phyloP scores from a whole-genome alignment of 305 asterid species.

The Withania somnifera region DNA sequence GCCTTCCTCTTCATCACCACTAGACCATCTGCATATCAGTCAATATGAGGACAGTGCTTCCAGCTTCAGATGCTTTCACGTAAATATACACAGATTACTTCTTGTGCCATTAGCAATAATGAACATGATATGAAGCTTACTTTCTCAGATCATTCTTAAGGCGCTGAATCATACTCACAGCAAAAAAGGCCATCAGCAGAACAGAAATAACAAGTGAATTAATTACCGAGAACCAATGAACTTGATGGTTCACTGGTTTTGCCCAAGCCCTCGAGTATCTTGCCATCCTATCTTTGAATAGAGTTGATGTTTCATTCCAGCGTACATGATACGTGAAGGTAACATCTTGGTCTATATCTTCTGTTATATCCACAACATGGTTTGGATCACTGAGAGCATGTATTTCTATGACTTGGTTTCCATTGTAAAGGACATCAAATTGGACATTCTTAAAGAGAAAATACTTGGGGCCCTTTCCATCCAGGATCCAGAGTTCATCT shows the following conservation, averaged over 20 bases:
- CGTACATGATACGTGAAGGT: slow-evolving; percentile 55
- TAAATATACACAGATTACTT: background rate
- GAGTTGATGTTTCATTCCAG: slow-evolving; percentile 48
- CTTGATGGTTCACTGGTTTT: slow-evolving; percentile 37
- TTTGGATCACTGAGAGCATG: slow-evolving; percentile 68
- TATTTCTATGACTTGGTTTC: slow-evolving; percentile 61
- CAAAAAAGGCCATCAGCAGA: slow-evolving; percentile 55
- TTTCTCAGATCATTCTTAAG: slow-evolving; percentile 72
- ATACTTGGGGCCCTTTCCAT: slow-evolving; percentile 36
- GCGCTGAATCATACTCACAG: slow-evolving; percentile 44
- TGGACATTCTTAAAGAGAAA: slow-evolving; percentile 60
- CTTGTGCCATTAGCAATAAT: slow-evolving; percentile 2
- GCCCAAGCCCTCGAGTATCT: slow-evolving; percentile 53
- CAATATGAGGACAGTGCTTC: background rate
- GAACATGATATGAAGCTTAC: slow-evolving; percentile 32
- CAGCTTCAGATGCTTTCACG: background rate
- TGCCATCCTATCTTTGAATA: slow-evolving; percentile 49
- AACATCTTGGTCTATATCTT: slow-evolving; percentile 38
- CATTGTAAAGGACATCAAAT: slow-evolving; percentile 62
- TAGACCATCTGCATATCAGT: slow-evolving; percentile 39
- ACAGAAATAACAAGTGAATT: slow-evolving; percentile 48
- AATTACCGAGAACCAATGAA: slow-evolving; percentile 63
- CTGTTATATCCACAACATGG: slow-evolving; percentile 53
- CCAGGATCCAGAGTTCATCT: slow-evolving; percentile 35
- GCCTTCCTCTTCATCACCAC: slow-evolving; percentile 77